Percentiles rank a stretch among this genome's conserved stretches.
phyloP scores from a whole-genome alignment of 2,329 filamentous ascomycete genomes.

The Daldinia sp. region DNA sequence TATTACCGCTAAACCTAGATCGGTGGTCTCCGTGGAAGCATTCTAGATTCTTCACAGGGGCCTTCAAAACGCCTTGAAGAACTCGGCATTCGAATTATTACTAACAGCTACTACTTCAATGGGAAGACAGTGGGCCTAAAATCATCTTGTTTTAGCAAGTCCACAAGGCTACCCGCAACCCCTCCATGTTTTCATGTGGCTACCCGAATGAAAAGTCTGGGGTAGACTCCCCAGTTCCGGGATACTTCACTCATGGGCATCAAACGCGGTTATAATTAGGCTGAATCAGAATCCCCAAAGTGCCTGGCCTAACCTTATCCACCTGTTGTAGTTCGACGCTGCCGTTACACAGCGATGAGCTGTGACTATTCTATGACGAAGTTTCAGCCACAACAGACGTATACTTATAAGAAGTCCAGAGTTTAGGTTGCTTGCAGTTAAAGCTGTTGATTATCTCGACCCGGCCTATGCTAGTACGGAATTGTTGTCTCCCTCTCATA shows the following conservation, averaged over 20 bases:
- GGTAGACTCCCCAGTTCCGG: conserved; percentile 41
- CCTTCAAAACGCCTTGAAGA: neutral
- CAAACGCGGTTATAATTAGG: conserved; percentile 31
- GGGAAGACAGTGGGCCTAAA: conserved; percentile 9
- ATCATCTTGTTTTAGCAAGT: conserved; percentile 25
- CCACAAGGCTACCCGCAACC: conserved; percentile 19
- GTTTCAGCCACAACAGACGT: conserved; percentile 24
- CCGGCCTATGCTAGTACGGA: conserved; percentile 19
- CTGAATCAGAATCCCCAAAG: conserved; percentile 25
- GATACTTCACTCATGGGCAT: conserved; percentile 32
- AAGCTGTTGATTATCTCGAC: conserved; percentile 1
- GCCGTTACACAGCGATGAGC: conserved; percentile 40
- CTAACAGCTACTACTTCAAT: conserved; percentile 10
- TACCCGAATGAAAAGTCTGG: conserved; percentile 35
- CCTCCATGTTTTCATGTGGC: conserved; percentile 33
- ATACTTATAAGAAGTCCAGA: neutral
- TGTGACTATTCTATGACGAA: conserved; percentile 28
- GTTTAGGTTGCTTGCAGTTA: conserved; percentile 23
- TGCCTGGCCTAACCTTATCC: neutral
- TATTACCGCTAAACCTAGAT: conserved; percentile 27
- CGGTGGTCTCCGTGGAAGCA: conserved; percentile 23
- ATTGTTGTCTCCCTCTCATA: conserved; percentile 26
- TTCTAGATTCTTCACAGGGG: conserved; percentile 29
- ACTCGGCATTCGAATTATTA: neutral
- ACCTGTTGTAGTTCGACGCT: conserved; percentile 20